A percentile compares a stretch with the other conserved stretches of the same genome.
phyloP scores from a whole-genome alignment of 2,329 filamentous ascomycete species.

The Sporothrix luriei region DNA sequence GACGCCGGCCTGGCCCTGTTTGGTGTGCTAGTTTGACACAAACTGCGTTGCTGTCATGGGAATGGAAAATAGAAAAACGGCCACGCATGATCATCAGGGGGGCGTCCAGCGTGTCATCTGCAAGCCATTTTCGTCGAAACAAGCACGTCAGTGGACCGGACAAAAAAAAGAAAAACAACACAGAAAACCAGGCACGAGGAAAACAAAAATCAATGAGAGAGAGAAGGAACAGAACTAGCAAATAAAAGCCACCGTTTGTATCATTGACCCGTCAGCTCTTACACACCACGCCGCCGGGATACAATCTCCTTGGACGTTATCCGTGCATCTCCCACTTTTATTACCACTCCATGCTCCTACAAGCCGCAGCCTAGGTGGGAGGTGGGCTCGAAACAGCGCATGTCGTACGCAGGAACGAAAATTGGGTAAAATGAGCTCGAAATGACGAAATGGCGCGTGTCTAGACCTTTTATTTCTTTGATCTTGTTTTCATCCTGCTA shows the following conservation, averaged over 20 bases:
- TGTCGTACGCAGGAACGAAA: conserved; percentile 1
- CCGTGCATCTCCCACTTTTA: neutral
- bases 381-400: neutral
- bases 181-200: neutral
- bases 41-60: neutral
- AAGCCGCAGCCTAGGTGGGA: neutral
- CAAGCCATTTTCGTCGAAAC: neutral
- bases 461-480: neutral
- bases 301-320: neutral
- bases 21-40: conserved; percentile 13
- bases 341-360: neutral
- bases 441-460: conserved; percentile 2
- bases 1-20: neutral
- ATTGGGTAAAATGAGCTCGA: conserved; percentile 1
- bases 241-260: conserved; percentile 11
- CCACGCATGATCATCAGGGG: conserved; percentile 19
- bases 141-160: conserved; percentile 17
- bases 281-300: conserved; percentile 11
- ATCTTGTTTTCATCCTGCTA: conserved; percentile 13
- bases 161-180: neutral
- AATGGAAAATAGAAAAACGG: conserved; percentile 13
- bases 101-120: conserved; percentile 8
- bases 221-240: neutral
- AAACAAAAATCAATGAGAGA: neutral
- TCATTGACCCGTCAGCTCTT: conserved; percentile 16